phyloP scores from a whole-genome alignment of 2,329 filamentous ascomycete species.

The Pseudogymnoascus sp. region DNA sequence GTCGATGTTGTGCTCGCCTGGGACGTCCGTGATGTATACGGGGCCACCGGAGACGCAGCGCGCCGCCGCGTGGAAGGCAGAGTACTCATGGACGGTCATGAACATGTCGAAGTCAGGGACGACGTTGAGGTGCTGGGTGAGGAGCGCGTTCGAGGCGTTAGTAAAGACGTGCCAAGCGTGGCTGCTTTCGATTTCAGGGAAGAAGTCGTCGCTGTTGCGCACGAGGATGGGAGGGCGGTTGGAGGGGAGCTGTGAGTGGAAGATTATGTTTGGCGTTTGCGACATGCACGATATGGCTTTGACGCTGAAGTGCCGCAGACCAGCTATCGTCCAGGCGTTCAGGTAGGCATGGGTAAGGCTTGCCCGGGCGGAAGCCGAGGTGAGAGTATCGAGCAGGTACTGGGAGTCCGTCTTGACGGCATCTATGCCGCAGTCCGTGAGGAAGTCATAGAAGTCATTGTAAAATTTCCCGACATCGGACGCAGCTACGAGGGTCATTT shows the following conservation, averaged over 20 bases:
- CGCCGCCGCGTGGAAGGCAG: conserved; percentile 80
- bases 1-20: conserved; percentile 67
- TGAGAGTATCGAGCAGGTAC: conserved; percentile 74
- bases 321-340: conserved; percentile 75
- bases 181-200: conserved; percentile 68
- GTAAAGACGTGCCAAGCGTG: conserved; percentile 95
- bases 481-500: conserved; percentile 64
- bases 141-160: conserved; percentile 80
- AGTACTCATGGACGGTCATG: conserved; percentile 58
- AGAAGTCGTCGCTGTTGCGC: conserved; percentile 88
- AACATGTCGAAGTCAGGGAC: conserved; percentile 78
- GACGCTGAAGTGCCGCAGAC: conserved; percentile 67
- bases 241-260: conserved; percentile 72
- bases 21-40: conserved; percentile 87
- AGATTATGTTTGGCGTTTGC: conserved; percentile 75
- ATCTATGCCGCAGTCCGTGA: conserved; percentile 66
- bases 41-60: conserved; percentile 85
- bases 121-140: conserved; percentile 78
- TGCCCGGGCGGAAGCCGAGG: conserved; percentile 59
- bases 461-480: conserved; percentile 73
- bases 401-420: conserved; percentile 87
- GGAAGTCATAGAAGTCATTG: conserved; percentile 82
- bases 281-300: conserved; percentile 93
- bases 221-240: conserved; percentile 66
- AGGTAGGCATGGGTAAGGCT: conserved; percentile 68